Conservation (phyloP, 2,329 filamentous ascomycete species). For the Acrodontium crateriforme region DNA sequence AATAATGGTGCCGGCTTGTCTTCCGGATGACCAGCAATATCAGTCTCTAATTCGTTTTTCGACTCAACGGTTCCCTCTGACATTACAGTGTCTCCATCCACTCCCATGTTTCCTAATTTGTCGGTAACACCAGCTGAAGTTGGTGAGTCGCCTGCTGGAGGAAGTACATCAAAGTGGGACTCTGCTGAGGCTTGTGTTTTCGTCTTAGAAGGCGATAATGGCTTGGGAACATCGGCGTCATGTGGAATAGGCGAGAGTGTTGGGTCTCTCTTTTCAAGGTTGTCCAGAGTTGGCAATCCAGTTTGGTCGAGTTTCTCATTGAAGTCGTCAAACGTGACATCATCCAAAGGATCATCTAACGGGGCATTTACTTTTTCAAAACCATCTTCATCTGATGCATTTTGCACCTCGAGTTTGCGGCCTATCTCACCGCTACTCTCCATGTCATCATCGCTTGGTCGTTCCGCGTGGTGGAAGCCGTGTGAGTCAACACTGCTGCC, state of each 20-base stretch:
- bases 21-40: conserved; percentile 39
- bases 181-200: conserved; percentile 7
- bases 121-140: conserved; percentile 41
- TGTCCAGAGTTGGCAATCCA: conserved; percentile 14
- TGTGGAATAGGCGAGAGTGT: conserved; percentile 6
- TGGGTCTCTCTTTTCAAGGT: conserved; percentile 15
- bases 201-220: conserved; percentile 18
- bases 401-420: conserved; percentile 62
- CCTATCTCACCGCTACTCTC: conserved; percentile 48
- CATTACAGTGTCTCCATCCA: conserved; percentile 45
- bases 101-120: conserved; percentile 42
- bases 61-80: conserved; percentile 20
- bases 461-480: conserved; percentile 36
- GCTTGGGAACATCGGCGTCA: conserved; percentile 11
- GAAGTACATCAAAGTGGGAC: conserved; percentile 5
- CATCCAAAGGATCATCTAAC: conserved; percentile 41
- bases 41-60: conserved; percentile 18
- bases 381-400: conserved; percentile 74
- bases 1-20: conserved; percentile 58
- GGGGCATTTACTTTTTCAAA: conserved; percentile 74
- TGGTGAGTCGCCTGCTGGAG: conserved; percentile 30
- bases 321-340: conserved; percentile 58
- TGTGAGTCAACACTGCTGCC: conserved; percentile 39
- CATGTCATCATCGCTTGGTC: conserved; percentile 27
- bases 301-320: conserved; percentile 36